Evolutionary conservation across 495 filamentous ascomycete genomes (phyloP), one percentile per base, ranked within the genome.

Genomic region (Xylaria curta): DNA sequence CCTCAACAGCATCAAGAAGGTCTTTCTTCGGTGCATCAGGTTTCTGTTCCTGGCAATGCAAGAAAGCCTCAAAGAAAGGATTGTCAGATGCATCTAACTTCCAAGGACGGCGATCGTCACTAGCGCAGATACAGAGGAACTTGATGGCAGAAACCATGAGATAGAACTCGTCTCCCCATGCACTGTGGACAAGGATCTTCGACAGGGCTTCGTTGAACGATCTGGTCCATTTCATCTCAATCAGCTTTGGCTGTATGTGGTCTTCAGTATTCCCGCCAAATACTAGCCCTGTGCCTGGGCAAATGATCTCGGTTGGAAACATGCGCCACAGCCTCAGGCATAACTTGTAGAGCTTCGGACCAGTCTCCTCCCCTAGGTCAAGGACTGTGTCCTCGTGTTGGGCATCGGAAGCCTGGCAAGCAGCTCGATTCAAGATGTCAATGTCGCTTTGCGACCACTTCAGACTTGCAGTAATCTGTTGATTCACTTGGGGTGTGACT

Each of bases 21-120:
- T 40, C 31, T 40, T 10, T n/a, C 31, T 36, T 38, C 8, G 58
- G 7, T 2, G 33, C 4, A 10, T 19, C 19, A 6, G 58, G 58
- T 4, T 33, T 10, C 19, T 38, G 5, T 3, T 21, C 31, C 19
- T 61, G 58, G 8, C 31, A 61, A 61, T 6, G 8, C 2, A 61
- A n/a, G 58, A 61, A 36, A n/a, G 58, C 17, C 58, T 36, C 17
- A 12, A 36, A 40, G 28, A 61, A 61, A 21, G 58, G 58, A 61
- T 61, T 33, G 5, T 33, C 28, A 61, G 21, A 33, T 61, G 58
- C 19, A 33, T 36, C 6, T 10, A 7, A 19, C 19, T 36, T 58
- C 24, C 58, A 61, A 38, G 31, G 58, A 15, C 58, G 58, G 6
- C 33, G 58, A 61, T 61, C 58, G 21, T 40, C 33, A n/a, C 13